Evolutionary conservation across 2,329 filamentous ascomycete genomes (phyloP), one percentile per base, ranked within the genome.

Genomic region (Diplocarpon rosae): DNA sequence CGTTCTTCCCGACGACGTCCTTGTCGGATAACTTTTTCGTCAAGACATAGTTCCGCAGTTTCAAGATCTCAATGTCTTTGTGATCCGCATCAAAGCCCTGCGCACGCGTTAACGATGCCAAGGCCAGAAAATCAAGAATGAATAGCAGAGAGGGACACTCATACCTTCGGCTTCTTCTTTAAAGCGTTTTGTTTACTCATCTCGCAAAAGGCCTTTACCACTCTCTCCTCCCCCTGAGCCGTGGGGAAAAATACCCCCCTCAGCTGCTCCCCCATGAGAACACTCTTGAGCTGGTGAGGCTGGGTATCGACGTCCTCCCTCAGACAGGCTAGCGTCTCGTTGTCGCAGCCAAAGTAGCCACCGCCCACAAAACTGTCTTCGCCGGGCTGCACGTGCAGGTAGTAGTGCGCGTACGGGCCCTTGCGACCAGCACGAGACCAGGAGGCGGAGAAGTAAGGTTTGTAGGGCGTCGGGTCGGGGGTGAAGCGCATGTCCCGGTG

Each of bases 391-490:
- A 85, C 73, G 62, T 94, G 87, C 15, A 95, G 66, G 66, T 95
- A 95, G 66, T 95, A 95, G 59, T 79, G 82, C 6, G 88, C 88
- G 63, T 92, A 93, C 9, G 84, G 81, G 0, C 86, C 86, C 64
- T 95, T 94, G 43, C 84, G 76, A 15, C 88, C 88, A 0, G 87
- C 93, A 15, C 88, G 80, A 45, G 85, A 78, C 80, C 85, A 94
- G 17, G 85, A 85, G 31, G 83, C 87, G 9, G 83, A 85, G 64
- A 89, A 94, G 65, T 89, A 78, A 43, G 85, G 76, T 80, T 55
- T 94, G 69, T 94, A 95, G 0, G 89, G 88, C 2, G 86, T 92
- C 15, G 76, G 83, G 58, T 94, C 81, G 54, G 85, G 83, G 57
- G 75, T 84, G 65, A 94, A 95, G 44, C 88, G 78, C 35, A 92